A percentile compares a stretch with the other conserved stretches of the same genome.
Conservation (phyloP, 2,329 filamentous ascomycete species). For the Pseudocercospora ulei region DNA sequence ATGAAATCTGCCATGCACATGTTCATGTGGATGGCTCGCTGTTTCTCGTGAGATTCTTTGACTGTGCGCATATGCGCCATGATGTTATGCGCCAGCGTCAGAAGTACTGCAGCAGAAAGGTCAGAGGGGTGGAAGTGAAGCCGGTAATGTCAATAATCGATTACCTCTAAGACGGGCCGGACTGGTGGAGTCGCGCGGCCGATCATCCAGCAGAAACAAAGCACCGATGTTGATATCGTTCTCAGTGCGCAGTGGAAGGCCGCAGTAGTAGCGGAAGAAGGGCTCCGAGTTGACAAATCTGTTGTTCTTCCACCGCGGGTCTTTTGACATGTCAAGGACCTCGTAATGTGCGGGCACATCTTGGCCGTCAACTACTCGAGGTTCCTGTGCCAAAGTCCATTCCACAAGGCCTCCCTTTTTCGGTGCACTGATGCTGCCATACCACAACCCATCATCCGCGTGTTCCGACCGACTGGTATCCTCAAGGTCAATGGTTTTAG, state of each 20-base stretch:
- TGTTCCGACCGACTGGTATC: constrained; percentile 21
- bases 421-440: constrained; percentile 44
- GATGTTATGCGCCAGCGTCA: constrained; percentile 43
- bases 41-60: constrained; percentile 32
- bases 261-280: constrained; percentile 32
- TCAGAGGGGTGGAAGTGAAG: background rate
- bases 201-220: constrained; percentile 51
- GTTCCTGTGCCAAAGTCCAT: constrained; percentile 39
- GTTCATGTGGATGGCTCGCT: constrained; percentile 24
- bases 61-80: constrained; percentile 33
- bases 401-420: constrained; percentile 52
- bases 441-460: constrained; percentile 33
- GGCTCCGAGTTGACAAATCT: constrained; percentile 30
- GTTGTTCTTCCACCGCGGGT: constrained; percentile 28
- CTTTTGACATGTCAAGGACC: constrained; percentile 29
- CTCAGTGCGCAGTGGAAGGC: constrained; percentile 31
- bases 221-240: constrained; percentile 45
- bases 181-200: constrained; percentile 40
- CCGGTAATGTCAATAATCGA: background rate
- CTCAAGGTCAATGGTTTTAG: constrained; percentile 39
- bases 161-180: constrained; percentile 16
- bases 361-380: constrained; percentile 21
- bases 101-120: constrained; percentile 13
- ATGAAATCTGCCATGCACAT: constrained; percentile 27
- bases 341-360: constrained; percentile 33